Base-by-base conservation (phyloP, 371 early-diverging fungal genomes). In the Apophysomyces sp. region DNA sequence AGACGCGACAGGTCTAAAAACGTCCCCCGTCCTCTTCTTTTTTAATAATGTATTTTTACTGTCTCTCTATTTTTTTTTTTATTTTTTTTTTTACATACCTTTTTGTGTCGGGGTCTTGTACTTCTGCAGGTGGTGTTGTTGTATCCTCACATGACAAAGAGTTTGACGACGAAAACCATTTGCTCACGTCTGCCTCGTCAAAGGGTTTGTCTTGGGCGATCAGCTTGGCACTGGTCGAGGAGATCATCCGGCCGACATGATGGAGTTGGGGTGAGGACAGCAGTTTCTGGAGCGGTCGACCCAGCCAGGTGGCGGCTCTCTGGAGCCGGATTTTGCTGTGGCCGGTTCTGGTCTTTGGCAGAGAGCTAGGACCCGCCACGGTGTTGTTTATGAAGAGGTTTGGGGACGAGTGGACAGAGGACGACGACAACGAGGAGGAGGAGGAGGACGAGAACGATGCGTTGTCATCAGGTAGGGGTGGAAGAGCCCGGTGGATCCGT, bases 221-320 rank as follows among this genome's bases (percentile, higher is more conserved):
- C 4, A 3, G 49, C 21, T 16, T 16, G 34, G 34, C 34, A 34
- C 34, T 34, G 11, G 9, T 44, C 18, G 49, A 21, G 24, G 6
- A 21, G 6, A 44, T 21, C 9, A 44, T 16, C 6, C 21, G n/a
- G 24, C 49, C 21, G 21, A 44, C 49, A 3, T 44, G 16, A 21
- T 44, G 16, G 3, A 44, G 49, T 9, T 44, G 49, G 15, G 58
- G 58, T 27, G 60, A 32, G 2, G 52, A 30, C 18, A 59, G 27
- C 4, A 59, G 28, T 44, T 55, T 61, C 13, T 53, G 39, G 3
- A 61, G 31, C 0, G 62, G 62, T 7, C 28, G 54, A 3, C 62
- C 62, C 18, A 61, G 44, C 62, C 62, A 61, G 27, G 62, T 61
- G 18, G 63, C 60, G 7, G 60, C 60, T 36, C 30, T 28, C 15